Percentiles rank a stretch among this genome's conserved stretches.
Evolutionary conservation across 2,329 filamentous ascomycete genomes (phyloP).

Genomic region (Aphanoascus verrucosus): DNA sequence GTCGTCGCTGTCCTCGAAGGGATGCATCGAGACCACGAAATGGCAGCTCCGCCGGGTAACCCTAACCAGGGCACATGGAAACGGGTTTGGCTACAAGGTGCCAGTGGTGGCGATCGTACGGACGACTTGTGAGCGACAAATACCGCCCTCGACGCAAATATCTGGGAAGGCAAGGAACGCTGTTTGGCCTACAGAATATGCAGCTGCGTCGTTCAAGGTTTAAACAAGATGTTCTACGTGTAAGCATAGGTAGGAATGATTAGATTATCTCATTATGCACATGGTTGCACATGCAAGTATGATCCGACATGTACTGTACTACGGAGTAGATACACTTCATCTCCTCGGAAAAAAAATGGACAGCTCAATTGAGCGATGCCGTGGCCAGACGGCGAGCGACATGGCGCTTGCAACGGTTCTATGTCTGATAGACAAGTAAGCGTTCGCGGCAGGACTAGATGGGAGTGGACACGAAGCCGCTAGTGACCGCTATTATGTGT

Average conservation of each 20-base stretch:
- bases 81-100: conserved; percentile 32
- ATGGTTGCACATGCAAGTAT: too few relatives aligned
- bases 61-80: conserved; percentile 34
- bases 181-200: too few relatives aligned
- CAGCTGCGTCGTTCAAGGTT: too few relatives aligned
- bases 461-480: neutral
- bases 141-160: neutral
- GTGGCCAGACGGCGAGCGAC: neutral
- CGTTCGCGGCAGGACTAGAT: neutral
- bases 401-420: neutral
- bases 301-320: too few relatives aligned
- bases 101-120: conserved; percentile 13
- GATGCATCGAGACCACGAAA: conserved; percentile 52
- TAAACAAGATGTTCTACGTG: too few relatives aligned
- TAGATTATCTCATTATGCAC: too few relatives aligned
- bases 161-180: neutral
- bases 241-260: too few relatives aligned
- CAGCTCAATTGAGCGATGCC: neutral
- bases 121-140: conserved; percentile 8
- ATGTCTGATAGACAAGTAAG: neutral
- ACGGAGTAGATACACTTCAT: too few relatives aligned
- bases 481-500: neutral
- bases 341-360: neutral
- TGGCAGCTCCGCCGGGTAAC: conserved; percentile 19
- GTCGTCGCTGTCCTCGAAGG: conserved; percentile 60